Evolutionary conservation across 495 filamentous ascomycete species (phyloP).

Genomic region (Lasiosphaeris hirsuta): DNA sequence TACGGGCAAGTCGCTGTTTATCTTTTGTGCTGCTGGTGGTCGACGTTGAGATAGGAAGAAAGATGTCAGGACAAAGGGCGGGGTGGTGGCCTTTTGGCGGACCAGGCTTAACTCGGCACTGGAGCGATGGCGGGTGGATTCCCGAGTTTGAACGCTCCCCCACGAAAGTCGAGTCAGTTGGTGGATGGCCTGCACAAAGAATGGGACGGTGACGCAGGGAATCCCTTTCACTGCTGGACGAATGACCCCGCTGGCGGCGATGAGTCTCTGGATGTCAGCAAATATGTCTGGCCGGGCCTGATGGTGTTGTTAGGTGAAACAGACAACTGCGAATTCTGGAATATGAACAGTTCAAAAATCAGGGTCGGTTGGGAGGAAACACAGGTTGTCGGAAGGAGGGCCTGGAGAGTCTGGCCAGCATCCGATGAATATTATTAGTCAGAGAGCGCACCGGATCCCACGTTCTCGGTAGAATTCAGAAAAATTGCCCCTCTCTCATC

Average conservation of each 20-base stretch:
- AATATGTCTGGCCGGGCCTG: background rate
- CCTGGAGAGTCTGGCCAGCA: constrained; percentile 3
- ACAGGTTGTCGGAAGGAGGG: constrained; percentile 5
- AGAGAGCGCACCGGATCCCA: constrained; percentile 21
- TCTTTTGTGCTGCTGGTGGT: constrained; percentile 5
- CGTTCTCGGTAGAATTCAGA: constrained; percentile 24
- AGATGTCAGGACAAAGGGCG: background rate
- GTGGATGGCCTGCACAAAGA: background rate
- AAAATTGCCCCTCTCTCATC: constrained; percentile 25
- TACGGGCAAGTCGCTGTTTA: background rate
- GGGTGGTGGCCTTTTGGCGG: constrained; percentile 10
- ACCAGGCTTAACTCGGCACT: constrained; percentile 7
- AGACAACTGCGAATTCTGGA: too few relatives aligned
- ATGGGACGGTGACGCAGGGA: background rate
- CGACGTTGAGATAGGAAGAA: background rate
- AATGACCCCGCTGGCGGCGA: background rate
- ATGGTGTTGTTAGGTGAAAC: background rate
- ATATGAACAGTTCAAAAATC: background rate
- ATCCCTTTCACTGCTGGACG: background rate
- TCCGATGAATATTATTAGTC: constrained; percentile 16
- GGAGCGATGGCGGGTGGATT: background rate
- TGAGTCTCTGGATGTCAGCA: background rate
- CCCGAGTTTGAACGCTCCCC: background rate
- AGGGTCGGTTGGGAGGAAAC: constrained; percentile 2
- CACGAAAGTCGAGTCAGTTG: background rate